Conservation (phyloP, 2,329 filamentous ascomycete genomes). For the Arthrobotrys megalospora region DNA sequence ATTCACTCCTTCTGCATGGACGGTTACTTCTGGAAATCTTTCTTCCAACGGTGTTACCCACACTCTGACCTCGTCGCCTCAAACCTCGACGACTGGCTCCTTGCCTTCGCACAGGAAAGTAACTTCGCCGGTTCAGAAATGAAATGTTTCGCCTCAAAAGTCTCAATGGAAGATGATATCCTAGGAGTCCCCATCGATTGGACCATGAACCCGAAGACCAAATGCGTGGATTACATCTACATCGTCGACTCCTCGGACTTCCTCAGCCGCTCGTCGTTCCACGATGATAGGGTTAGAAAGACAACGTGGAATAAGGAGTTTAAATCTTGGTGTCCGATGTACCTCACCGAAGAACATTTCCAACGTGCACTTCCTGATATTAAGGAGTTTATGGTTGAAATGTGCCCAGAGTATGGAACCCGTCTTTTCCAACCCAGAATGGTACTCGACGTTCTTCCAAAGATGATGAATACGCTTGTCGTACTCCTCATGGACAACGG, state of each 20-base stretch:
- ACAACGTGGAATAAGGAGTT: conserved; percentile 61
- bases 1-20: conserved; percentile 55
- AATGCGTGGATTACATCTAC: conserved; percentile 59
- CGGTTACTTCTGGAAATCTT: conserved; percentile 59
- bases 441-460: conserved; percentile 53
- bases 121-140: conserved; percentile 59
- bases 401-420: conserved; percentile 48
- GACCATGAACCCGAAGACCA: conserved; percentile 55
- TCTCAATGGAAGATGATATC: conserved; percentile 54
- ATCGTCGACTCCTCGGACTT: conserved; percentile 59
- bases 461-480: conserved; percentile 60
- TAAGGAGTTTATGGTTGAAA: conserved; percentile 57
- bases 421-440: conserved; percentile 39
- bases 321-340: conserved; percentile 59
- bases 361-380: conserved; percentile 56
- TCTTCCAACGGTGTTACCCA: conserved; percentile 48
- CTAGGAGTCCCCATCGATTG: conserved; percentile 52
- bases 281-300: conserved; percentile 46
- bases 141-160: conserved; percentile 59
- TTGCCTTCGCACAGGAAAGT: conserved; percentile 51
- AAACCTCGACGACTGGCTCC: conserved; percentile 54
- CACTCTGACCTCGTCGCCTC: conserved; percentile 47
- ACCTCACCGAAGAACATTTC: conserved; percentile 58
- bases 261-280: conserved; percentile 48
- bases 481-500: conserved; percentile 58